Conservation (phyloP, 1,284 basidiomycete species). For the Fomitopsis schrenkii region DNA sequence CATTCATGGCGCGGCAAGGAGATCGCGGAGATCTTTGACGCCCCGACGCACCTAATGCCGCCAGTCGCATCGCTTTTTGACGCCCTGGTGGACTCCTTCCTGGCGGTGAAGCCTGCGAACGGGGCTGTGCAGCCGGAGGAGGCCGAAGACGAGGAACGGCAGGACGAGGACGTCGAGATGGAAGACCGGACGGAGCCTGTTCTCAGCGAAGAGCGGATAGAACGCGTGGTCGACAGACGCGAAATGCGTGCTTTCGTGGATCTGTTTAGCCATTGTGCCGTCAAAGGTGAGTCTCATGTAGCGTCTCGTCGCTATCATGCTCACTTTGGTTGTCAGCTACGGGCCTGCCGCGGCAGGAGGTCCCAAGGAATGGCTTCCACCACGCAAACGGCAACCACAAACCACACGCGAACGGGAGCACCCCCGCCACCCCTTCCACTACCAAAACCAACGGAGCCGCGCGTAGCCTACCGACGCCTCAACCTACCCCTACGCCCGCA, state of each 20-base stretch:
- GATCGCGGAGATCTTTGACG: conserved; percentile 57
- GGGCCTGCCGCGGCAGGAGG: conserved; percentile 5
- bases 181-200: conserved; percentile 25
- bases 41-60: conserved; percentile 78
- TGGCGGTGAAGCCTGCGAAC: conserved; percentile 33
- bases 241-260: conserved; percentile 48
- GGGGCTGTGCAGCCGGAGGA: conserved; percentile 17
- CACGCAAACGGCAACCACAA: conserved; percentile 19
- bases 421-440: conserved; percentile 9
- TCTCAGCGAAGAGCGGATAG: conserved; percentile 20
- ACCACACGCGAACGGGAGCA: conserved; percentile 16
- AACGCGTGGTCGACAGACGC: conserved; percentile 36
- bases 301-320: not conserved
- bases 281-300: conserved; percentile 34
- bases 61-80: conserved; percentile 76
- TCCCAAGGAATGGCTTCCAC: conserved; percentile 19
- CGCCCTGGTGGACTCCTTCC: conserved; percentile 63
- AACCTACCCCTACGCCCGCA: conserved; percentile 17
- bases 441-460: not conserved
- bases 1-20: conserved; percentile 37
- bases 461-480: not conserved
- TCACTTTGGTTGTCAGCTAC: conserved; percentile 2
- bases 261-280: conserved; percentile 44
- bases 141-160: conserved; percentile 15
- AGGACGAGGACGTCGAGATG: conserved; percentile 37